A percentile compares a stretch with the other conserved stretches of the same genome.
phyloP scores from a whole-genome alignment of 768 basidiomycete species.

The Omphalotus guepiniiformis region DNA sequence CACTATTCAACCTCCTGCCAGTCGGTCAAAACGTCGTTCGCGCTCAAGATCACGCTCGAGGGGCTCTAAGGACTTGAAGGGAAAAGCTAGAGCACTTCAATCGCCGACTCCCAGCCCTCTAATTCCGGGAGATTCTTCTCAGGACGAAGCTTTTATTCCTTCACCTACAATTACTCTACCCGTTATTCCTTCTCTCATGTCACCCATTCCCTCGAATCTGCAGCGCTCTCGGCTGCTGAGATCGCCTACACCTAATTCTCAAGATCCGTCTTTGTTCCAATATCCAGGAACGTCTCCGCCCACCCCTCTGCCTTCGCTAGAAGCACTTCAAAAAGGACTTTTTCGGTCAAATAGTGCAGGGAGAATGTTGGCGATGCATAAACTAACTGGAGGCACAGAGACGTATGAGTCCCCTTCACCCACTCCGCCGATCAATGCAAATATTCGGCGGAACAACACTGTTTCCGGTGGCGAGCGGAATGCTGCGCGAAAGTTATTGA shows the following conservation, averaged over 20 bases:
- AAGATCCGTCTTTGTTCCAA: conserved; percentile 47
- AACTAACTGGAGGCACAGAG: conserved; percentile 75
- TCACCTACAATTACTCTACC: conserved; percentile 31
- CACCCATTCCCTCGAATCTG: conserved; percentile 51
- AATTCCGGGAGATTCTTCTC: conserved; percentile 65
- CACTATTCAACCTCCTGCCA: conserved; percentile 41
- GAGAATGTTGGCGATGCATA: conserved; percentile 75
- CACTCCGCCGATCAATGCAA: conserved; percentile 45
- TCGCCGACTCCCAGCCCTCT: conserved; percentile 40
- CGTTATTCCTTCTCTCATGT: conserved; percentile 35
- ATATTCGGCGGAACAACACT: conserved; percentile 70
- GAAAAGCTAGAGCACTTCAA: conserved; percentile 48
- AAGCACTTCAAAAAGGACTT: conserved; percentile 73
- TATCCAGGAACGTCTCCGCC: conserved; percentile 66
- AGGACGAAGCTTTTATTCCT: conserved; percentile 49
- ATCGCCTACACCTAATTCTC: conserved; percentile 46
- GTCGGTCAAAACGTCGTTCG: conserved; percentile 60
- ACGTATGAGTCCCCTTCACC: conserved; percentile 55
- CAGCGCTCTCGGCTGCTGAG: conserved; percentile 38
- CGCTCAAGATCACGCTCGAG: conserved; percentile 79
- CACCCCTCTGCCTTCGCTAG: conserved; percentile 71
- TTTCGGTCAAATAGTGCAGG: conserved; percentile 93
- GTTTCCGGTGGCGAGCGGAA: conserved; percentile 77
- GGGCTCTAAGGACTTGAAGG: conserved; percentile 70
- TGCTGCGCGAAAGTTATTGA: conserved; percentile 65